Evolutionary conservation across 768 basidiomycete species (phyloP).

Genomic region (Tulasnella sp.): DNA sequence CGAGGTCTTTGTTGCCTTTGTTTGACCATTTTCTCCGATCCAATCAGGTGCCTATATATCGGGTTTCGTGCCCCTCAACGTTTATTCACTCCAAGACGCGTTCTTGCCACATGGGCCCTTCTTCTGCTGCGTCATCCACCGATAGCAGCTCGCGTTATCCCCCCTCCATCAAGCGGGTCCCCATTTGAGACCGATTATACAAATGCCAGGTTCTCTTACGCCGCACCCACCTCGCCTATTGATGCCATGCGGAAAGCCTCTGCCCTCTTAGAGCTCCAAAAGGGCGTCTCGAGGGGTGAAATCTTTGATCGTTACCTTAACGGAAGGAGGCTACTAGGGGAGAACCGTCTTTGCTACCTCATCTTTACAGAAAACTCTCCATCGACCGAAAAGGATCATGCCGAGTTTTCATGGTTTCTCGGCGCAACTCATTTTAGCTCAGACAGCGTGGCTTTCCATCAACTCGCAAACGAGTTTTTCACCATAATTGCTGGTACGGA

Average conservation of each 20-base stretch:
- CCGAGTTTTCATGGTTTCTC: constrained; percentile 55
- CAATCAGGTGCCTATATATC: constrained; percentile 37
- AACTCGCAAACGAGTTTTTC: constrained; percentile 75
- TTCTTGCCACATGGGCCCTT: neutral
- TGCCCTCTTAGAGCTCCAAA: neutral
- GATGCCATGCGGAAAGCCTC: no score
- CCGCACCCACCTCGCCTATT: neutral
- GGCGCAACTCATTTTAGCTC: constrained; percentile 75
- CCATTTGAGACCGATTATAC: neutral
- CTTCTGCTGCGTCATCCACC: neutral
- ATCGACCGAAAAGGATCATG: constrained; percentile 28
- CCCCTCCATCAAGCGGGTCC: neutral
- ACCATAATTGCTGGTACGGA: constrained; percentile 42
- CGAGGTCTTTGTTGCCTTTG: neutral
- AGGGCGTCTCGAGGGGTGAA: neutral
- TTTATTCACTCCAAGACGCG: constrained; percentile 40
- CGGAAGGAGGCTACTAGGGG: constrained; percentile 63
- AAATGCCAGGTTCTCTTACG: neutral
- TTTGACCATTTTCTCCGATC: neutral
- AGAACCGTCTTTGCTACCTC: constrained; percentile 56
- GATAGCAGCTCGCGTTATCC: neutral
- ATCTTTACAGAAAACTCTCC: constrained; percentile 22
- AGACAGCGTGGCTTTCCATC: constrained; percentile 80
- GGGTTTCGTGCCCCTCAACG: constrained; percentile 47
- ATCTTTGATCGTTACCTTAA: constrained; percentile 67